These are phyloP conservation scores for Oenanthe sinensis DNA, from an alignment of 129 eudicot species.

Conservation along the genomic window DNA sequence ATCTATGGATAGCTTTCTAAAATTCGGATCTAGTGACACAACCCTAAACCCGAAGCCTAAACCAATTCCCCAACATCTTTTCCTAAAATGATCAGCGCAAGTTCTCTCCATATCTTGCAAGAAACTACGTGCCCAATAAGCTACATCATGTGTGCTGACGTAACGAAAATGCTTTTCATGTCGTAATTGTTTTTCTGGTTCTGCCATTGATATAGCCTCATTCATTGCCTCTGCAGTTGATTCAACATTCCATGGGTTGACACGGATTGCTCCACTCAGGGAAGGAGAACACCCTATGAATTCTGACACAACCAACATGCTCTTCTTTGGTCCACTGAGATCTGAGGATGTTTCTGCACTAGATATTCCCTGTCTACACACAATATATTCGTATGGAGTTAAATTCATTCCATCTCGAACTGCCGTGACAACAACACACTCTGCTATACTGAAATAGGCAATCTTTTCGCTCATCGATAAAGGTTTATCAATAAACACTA, in stretches of 20 bases:
- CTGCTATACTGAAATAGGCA: conserved; percentile 80
- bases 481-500: conserved; percentile 52
- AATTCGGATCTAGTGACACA: conserved; percentile 76
- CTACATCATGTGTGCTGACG: conserved; percentile 75
- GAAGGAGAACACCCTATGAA: conserved; percentile 95
- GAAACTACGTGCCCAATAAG: conserved; percentile 84
- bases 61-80: conserved; percentile 85
- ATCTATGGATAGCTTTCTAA: conserved; percentile 72
- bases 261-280: conserved; percentile 78
- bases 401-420: conserved; percentile 86
- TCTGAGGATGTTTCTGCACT: conserved; percentile 42
- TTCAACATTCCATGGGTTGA: conserved; percentile 90
- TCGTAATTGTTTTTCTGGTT: conserved; percentile 57
- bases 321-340: conserved; percentile 48
- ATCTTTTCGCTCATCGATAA: conserved; percentile 48
- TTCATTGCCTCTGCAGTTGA: conserved; percentile 85
- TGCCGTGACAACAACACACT: conserved; percentile 90
- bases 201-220: conserved; percentile 74
- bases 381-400: conserved; percentile 84
- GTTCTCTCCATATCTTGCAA: conserved; percentile 87
- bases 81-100: conserved; percentile 75
- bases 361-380: conserved; percentile 64
- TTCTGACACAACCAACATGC: conserved; percentile 88
- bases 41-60: conserved; percentile 85
- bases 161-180: conserved; percentile 88